Base-by-base conservation (phyloP, 1,284 basidiomycete genomes). In the Austroboletus niveus region DNA sequence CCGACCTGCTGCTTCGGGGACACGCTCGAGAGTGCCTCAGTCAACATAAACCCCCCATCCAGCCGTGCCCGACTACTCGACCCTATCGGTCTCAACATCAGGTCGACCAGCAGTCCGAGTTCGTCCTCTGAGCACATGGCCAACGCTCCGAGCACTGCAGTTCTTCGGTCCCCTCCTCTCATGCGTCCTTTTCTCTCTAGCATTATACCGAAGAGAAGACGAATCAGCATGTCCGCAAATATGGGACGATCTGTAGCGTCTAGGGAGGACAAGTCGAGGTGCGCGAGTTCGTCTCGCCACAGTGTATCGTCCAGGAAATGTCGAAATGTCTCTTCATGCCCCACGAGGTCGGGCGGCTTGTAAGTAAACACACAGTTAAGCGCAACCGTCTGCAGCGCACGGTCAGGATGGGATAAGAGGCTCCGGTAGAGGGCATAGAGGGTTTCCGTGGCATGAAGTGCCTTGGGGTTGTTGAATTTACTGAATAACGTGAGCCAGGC, bases 391-490 rank as follows among this genome's bases (percentile, higher is more conserved):
- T 98, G 96, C 8, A 98, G 73, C 5, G 81, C 68, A 11, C 84
- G 79, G 60, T 99, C 95, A 1, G 94, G 90, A 57, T 94, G 87
- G 2, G 94, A 87, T 31, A 98, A 80, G n/a, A 94, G 78, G 15
- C 79, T 73, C 14, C 81, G 78, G 70, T 96, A 94, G 22, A 93
- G 71, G 0, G 69, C 53, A 52, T 82, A 82, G 15, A 99, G 77
- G 1, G 78, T 79, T 10, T 85, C 78, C 0, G 91, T 81, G 4
- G 83, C 79, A 62, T 84, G 82, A 1, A 97, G 75, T 0, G 92
- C 90, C 69, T 94, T 95, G 10, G 94, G 94, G 64, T 98, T 98
- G 60, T 75, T 75, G 66, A 99, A 92, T 67, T 94, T 95, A 51
- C 89, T 81, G 65, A 98, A 91, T 2, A 99, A 78, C 32, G 83